Base-by-base conservation (phyloP, 2,329 filamentous ascomycete genomes). In the Hypomyces perniciosus region DNA sequence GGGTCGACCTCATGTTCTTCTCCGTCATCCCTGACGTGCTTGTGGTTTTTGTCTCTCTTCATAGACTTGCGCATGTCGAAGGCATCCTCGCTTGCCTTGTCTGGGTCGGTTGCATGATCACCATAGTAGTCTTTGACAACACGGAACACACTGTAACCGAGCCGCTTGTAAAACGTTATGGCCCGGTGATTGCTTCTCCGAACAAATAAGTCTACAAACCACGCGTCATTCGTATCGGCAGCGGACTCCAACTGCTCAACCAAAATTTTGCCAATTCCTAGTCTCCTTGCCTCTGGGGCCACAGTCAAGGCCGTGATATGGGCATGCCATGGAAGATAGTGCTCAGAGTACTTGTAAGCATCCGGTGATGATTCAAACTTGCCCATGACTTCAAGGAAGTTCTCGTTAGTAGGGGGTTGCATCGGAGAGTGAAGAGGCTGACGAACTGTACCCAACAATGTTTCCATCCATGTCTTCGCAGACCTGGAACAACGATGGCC, bases 271-370 rank as follows among this genome's bases (percentile, higher is more conserved):
- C 92, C 93, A 61, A 96, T 87, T 12, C 93, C 92, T 12, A 93
- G 79, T 40, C 93, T 82, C 29, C 93, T 85, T 45, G 90, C 90
- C 51, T 86, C 83, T 0, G 93, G 93, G 1, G 92, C 86, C 20
- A 99, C 89, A 0, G 93, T 97, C 46, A 99, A 77, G 34, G 92
- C 93, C 4, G 93, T 99, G 65, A 99, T 95, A 71, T 99, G 93
- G 20, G 90, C 92, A 72, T 99, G 93, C 89, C 90, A 97, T n/a
- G 92, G 92, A n/a, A 96, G 85, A 72, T 95, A 95, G 72, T 96
- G 90, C 62, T 85, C 79, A 45, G 89, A 93, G 62, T 83, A 83
- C 53, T 82, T 78, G 66, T 87, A 81, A 48, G 84, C 83, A 41
- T 88, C 76, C 12, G 88, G 86, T 49, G 90, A 95, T 57, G 90